These are phyloP conservation scores for Peniophora sp. DNA, from an alignment of 1,284 basidiomycete species.

Conservation along the genomic window DNA sequence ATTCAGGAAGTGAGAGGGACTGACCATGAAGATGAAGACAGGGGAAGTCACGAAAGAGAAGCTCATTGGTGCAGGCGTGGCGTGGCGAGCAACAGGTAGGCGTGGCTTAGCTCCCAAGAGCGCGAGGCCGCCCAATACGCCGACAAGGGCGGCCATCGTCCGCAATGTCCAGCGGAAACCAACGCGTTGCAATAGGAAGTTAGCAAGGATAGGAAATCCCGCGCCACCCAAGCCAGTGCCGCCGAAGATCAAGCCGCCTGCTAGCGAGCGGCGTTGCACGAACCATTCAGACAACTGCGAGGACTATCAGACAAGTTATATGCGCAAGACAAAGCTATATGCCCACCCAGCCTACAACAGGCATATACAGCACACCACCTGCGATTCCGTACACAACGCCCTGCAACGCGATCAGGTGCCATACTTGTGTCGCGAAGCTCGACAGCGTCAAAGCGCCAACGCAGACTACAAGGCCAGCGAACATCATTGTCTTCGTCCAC, in stretches of 20 bases:
- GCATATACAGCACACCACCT: constrained; percentile 17
- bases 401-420: constrained; percentile 20
- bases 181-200: constrained; percentile 15
- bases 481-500: constrained; percentile 15
- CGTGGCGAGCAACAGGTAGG: constrained; percentile 13
- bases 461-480: constrained; percentile 14
- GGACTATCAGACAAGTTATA: background rate
- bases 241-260: constrained; percentile 21
- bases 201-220: constrained; percentile 18
- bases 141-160: constrained; percentile 15
- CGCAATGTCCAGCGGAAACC: constrained; percentile 21
- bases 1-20: constrained; percentile 2
- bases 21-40: constrained; percentile 18
- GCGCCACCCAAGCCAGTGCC: constrained; percentile 20
- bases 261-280: constrained; percentile 15
- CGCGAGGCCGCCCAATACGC: constrained; percentile 14
- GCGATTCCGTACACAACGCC: constrained; percentile 18
- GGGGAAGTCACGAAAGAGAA: constrained; percentile 18
- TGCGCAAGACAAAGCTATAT: background rate
- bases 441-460: constrained; percentile 16
- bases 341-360: constrained; percentile 10
- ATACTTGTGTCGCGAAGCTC: constrained; percentile 19
- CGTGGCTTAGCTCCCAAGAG: constrained; percentile 17
- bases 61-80: constrained; percentile 15
- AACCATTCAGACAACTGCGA: constrained; percentile 3